Evolutionary conservation across 2,329 filamentous ascomycete genomes (phyloP), one percentile per base, ranked within the genome.

Genomic region (Penicillium janthinellum): DNA sequence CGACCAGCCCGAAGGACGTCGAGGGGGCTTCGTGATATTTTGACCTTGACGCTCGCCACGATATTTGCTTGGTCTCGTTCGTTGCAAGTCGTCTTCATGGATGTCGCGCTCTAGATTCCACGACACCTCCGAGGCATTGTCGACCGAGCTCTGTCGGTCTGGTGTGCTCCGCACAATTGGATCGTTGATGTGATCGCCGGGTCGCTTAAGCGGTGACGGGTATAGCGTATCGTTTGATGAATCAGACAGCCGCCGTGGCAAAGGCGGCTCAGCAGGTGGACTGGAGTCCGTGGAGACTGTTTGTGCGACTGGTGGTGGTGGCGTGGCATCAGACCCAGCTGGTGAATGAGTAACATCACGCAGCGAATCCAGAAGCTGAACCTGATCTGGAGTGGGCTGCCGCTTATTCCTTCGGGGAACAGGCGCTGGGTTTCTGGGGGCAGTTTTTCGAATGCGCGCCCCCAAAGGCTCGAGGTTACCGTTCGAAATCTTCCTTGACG

Each of bases 1-100:
- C 14, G 70, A 66, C n/a, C 73, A 59, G 0, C 72, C 73, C 1
- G 71, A 75, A 41, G 73, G 63, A 3, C 75, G 72, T 50, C 74
- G 72, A 47, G 75, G 75, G 0, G 75, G 74, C 6, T 71, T 71
- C 11, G 70, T 73, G 22, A 77, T 76, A 42, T 73, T 76, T 48
- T 64, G 66, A 1, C 73, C 72, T 25, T 67, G 67, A 3, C 60
- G 54, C 17, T 65, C 66, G 15, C 64, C 59, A 17, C 58, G 62
- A 54, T 64, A 67, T 44, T 61, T 64, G 50, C 65, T 65, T 20
- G 70, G 67, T 31, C 70, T 67, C n/a, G 71, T 73, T 39, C 75
- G 69, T 64, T 73, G 72, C 10, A 77, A 49, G 28, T 74, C 62
- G 57, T 76, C 74, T 11, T 73, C 68, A 35, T 77, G 71, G 44